These are phyloP conservation scores for Acacia acuminata DNA, from an alignment of 306 rosid species.

Conservation along the genomic window DNA sequence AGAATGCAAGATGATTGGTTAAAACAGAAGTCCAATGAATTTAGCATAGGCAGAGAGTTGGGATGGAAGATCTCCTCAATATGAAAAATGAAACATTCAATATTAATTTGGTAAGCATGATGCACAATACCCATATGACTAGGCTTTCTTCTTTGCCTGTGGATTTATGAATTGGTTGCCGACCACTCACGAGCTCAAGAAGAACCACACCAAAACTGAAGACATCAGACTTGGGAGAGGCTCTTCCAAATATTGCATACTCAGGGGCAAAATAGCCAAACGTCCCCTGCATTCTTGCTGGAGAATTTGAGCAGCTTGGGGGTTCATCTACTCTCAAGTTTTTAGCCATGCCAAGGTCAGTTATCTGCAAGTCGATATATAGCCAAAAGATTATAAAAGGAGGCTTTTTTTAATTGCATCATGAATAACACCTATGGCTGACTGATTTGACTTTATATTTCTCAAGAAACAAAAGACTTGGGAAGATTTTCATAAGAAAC, in stretches of 20 bases:
- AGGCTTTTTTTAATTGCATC: constrained; percentile 6
- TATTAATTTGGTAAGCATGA: constrained; percentile 3
- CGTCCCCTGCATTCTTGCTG: constrained; percentile 97
- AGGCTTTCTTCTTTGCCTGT: constrained; percentile 89
- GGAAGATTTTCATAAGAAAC: not conserved
- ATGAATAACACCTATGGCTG: constrained; percentile 2
- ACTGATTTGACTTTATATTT: not conserved
- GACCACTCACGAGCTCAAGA: constrained; percentile 97
- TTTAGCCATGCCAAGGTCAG: constrained; percentile 98
- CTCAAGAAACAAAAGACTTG: not conserved
- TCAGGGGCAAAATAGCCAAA: constrained; percentile 99
- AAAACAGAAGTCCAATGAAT: not conserved
- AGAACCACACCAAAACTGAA: constrained; percentile 98
- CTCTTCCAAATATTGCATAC: constrained; percentile 87
- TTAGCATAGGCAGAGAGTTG: not conserved
- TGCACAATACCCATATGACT: constrained; percentile 79
- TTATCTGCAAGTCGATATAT: constrained; percentile 67
- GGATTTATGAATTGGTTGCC: constrained; percentile 80
- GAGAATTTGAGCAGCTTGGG: constrained; percentile 85
- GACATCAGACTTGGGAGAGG: constrained; percentile 91
- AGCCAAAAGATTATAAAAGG: constrained; percentile 15
- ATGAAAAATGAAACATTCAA: constrained; percentile 15
- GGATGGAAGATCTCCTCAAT: constrained; percentile 6
- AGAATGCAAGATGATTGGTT: not conserved
- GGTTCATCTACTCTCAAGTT: constrained; percentile 74